A percentile compares a stretch with the other conserved stretches of the same genome.
Evolutionary conservation across 768 basidiomycete species (phyloP).

Genomic region (button mushroom (Agaricus bisporus)): DNA sequence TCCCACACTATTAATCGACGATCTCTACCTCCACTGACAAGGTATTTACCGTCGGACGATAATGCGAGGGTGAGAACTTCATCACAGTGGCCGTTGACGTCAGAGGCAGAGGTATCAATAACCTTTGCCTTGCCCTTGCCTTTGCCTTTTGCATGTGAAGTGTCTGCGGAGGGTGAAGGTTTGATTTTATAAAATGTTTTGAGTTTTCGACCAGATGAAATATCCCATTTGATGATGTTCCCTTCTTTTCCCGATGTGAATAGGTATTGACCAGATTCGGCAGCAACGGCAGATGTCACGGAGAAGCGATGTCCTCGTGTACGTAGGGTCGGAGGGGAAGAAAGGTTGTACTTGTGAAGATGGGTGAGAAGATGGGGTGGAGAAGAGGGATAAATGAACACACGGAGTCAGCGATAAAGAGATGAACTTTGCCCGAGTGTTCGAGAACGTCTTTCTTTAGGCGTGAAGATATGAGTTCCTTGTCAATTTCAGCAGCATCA

Average conservation of each 20-base stretch:
- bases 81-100: conserved; percentile 74
- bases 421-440: conserved; percentile 81
- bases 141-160: conserved; percentile 18
- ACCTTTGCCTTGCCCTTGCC: conserved; percentile 58
- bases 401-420: conserved; percentile 73
- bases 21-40: conserved; percentile 87
- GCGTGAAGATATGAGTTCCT: conserved; percentile 84
- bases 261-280: conserved; percentile 66
- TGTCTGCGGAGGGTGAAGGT: conserved; percentile 17
- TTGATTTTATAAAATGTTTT: conserved; percentile 57
- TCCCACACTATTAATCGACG: conserved; percentile 85
- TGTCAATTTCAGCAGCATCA: conserved; percentile 94
- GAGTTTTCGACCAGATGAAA: conserved; percentile 55
- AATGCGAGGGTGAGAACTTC: conserved; percentile 81
- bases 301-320: conserved; percentile 73
- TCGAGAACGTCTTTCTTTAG: conserved; percentile 90
- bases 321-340: conserved; percentile 45
- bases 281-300: conserved; percentile 76
- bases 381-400: conserved; percentile 16
- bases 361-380: background rate
- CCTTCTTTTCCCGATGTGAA: conserved; percentile 93
- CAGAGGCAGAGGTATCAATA: conserved; percentile 32
- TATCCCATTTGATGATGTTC: conserved; percentile 79
- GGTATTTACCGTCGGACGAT: conserved; percentile 76
- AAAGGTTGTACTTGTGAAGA: conserved; percentile 48